Evolutionary conservation across 495 filamentous ascomycete genomes (phyloP).

Genomic region (Corynascus novoguineensis): DNA sequence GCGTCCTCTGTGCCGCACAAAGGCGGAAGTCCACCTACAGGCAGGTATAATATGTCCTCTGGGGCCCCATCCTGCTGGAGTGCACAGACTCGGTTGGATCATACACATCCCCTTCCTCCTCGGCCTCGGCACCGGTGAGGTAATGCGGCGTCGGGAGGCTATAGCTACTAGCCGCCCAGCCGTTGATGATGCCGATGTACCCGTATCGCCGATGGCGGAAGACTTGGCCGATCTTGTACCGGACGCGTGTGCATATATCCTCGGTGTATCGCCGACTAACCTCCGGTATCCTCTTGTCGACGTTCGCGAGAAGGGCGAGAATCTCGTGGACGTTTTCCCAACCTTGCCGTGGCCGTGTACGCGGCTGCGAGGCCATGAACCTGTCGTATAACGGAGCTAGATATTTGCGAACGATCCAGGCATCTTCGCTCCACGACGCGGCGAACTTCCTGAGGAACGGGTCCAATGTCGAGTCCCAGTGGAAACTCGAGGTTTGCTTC

Average conservation of each 20-base stretch:
- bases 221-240: conserved; percentile 73
- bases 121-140: conserved; percentile 31
- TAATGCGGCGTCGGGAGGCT: conserved; percentile 33
- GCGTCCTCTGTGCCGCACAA: too few species aligned
- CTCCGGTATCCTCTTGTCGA: conserved; percentile 56
- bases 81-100: conserved; percentile 45
- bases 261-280: conserved; percentile 44
- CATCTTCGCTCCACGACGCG: conserved; percentile 64
- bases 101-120: conserved; percentile 51
- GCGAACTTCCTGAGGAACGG: conserved; percentile 61
- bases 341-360: conserved; percentile 12
- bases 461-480: conserved; percentile 47
- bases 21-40: conserved; percentile 52
- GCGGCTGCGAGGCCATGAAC: conserved; percentile 22
- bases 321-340: conserved; percentile 38
- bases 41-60: conserved; percentile 71
- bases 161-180: conserved; percentile 61
- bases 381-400: conserved; percentile 53
- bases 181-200: conserved; percentile 75
- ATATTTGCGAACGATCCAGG: conserved; percentile 59
- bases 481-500: conserved; percentile 36
- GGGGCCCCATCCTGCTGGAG: conserved; percentile 43
- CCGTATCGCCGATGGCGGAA: conserved; percentile 77
- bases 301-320: conserved; percentile 53
- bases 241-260: conserved; percentile 42